Evolutionary conservation across 805 yeast genomes (phyloP).

Genomic region (Tetrapisispora nanseiensis): DNA sequence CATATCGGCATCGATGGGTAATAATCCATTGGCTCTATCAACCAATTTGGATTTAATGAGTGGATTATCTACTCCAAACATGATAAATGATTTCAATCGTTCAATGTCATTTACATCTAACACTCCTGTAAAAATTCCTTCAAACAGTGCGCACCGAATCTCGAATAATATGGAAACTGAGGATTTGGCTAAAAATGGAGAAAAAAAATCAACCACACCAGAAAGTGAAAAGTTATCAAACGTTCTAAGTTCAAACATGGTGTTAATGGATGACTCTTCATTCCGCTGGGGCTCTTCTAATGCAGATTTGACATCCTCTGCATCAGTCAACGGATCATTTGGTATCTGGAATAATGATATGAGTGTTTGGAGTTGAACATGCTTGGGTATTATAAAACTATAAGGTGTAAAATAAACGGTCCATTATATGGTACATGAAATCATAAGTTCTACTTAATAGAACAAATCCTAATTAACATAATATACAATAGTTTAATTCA

Average conservation of each 20-base stretch:
- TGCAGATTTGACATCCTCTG: conserved; percentile 3
- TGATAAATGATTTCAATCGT: neutral
- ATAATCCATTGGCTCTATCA: conserved; percentile 1
- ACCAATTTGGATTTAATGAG: conserved; percentile 1
- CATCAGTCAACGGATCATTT: conserved; percentile 5
- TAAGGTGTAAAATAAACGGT: too few relatives aligned
- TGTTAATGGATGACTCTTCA: conserved; percentile 2
- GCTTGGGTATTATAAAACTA: too few relatives aligned
- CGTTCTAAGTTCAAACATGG: neutral
- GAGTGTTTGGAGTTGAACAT: conserved; percentile 31
- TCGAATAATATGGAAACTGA: neutral
- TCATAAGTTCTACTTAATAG: too few relatives aligned
- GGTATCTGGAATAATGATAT: conserved; percentile 29
- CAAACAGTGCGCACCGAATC: neutral
- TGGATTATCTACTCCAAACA: neutral
- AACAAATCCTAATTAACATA: too few relatives aligned
- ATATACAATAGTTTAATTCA: too few relatives aligned
- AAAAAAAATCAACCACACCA: neutral
- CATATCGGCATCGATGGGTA: neutral
- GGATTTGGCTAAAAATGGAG: neutral
- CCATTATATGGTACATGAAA: too few relatives aligned
- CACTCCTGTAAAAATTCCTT: neutral
- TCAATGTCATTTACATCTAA: conserved; percentile 1
- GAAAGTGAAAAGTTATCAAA: neutral
- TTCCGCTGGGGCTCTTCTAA: conserved; percentile 9